Conservation (phyloP, 2,329 filamentous ascomycete species). For the Phoma sp. region DNA sequence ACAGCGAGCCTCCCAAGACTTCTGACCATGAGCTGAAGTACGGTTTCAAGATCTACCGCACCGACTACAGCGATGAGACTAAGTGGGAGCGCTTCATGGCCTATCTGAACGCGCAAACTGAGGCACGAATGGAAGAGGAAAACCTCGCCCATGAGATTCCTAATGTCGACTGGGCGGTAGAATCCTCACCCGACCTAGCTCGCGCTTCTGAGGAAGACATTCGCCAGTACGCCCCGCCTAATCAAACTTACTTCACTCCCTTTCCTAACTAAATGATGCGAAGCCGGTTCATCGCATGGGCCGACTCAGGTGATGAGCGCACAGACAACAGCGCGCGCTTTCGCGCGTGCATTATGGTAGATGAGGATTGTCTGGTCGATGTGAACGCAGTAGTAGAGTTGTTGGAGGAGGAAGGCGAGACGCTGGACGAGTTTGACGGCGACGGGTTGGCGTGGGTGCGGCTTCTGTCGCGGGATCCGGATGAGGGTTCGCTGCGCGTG, state of each 20-base stretch:
- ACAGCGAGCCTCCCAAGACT: slow-evolving; percentile 2
- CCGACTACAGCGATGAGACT: slow-evolving; percentile 13
- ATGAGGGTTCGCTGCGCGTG: slow-evolving; percentile 6
- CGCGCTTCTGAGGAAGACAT: slow-evolving; percentile 5
- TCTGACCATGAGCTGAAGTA: neutral
- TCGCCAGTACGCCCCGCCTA: slow-evolving; percentile 3
- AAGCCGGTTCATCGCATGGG: slow-evolving; percentile 5
- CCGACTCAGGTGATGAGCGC: slow-evolving; percentile 2
- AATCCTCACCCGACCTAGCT: slow-evolving; percentile 5
- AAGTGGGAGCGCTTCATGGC: slow-evolving; percentile 17
- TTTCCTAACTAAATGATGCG: slow-evolving; percentile 1
- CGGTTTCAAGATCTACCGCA: slow-evolving; percentile 19
- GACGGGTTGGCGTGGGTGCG: slow-evolving; percentile 10
- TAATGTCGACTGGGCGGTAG: slow-evolving; percentile 16
- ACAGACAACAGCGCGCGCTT: slow-evolving; percentile 8
- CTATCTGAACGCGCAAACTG: slow-evolving; percentile 9
- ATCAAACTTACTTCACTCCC: neutral
- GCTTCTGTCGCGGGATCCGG: slow-evolving; percentile 4
- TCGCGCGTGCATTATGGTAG: slow-evolving; percentile 8
- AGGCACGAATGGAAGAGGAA: slow-evolving; percentile 4
- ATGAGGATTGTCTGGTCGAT: slow-evolving; percentile 8
- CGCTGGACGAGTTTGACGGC: slow-evolving; percentile 8
- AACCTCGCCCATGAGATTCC: slow-evolving; percentile 7
- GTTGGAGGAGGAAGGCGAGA: slow-evolving; percentile 7
- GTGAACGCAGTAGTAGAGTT: slow-evolving; percentile 7